phyloP scores from a whole-genome alignment of 2,329 filamentous ascomycete genomes.

The Magnaporthales sp. region DNA sequence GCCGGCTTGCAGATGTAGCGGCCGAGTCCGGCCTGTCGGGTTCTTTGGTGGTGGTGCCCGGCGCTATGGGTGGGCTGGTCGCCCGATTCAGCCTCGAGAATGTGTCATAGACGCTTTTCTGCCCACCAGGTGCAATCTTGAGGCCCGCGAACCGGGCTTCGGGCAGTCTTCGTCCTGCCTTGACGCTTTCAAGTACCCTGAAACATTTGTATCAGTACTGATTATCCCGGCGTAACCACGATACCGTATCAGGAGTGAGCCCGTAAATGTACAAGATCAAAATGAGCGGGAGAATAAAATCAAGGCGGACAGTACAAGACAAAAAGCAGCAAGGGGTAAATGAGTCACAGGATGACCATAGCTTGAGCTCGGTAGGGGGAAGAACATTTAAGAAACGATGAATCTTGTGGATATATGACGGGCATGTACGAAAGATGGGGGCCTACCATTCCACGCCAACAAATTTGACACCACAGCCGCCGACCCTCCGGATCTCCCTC shows the following conservation, averaged over 20 bases:
- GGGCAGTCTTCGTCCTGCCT: slow-evolving; percentile 61
- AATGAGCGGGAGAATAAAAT: background rate
- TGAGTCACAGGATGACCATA: background rate
- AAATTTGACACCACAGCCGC: slow-evolving; percentile 66
- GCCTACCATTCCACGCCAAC: slow-evolving; percentile 71
- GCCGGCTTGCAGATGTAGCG: background rate
- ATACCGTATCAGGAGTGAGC: background rate
- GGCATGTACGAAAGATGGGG: slow-evolving; percentile 1
- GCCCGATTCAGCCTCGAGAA: slow-evolving; percentile 9
- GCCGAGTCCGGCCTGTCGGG: background rate
- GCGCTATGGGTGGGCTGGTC: background rate
- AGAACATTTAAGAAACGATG: background rate
- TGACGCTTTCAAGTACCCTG: slow-evolving; percentile 78
- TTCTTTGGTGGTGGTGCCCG: background rate
- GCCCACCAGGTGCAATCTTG: slow-evolving; percentile 51
- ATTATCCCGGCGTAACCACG: background rate
- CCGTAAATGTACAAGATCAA: background rate
- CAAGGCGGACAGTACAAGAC: background rate
- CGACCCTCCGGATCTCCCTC: slow-evolving; percentile 61
- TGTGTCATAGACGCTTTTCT: slow-evolving; percentile 52
- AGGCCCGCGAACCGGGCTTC: slow-evolving; percentile 64
- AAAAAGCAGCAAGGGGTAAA: background rate
- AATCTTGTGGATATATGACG: background rate
- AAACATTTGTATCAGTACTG: background rate
- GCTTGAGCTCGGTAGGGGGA: background rate